Evolutionary conservation across 2,329 filamentous ascomycete genomes (phyloP).

Genomic region (Westerdykella ornata): DNA sequence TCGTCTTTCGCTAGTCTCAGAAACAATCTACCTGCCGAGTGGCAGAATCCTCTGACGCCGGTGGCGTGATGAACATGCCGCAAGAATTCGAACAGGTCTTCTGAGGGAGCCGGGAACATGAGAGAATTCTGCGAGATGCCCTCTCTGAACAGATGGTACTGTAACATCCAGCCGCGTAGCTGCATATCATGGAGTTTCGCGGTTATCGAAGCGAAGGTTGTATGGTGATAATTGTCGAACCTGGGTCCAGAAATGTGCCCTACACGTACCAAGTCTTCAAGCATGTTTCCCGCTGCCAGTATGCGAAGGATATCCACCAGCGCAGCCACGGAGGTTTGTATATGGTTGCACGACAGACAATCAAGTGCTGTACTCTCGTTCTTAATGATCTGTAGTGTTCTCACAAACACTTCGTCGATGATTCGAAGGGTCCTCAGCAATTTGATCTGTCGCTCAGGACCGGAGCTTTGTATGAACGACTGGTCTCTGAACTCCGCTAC

Average conservation of each 20-base stretch:
- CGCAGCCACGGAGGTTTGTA: constrained; percentile 65
- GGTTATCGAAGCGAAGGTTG: constrained; percentile 45
- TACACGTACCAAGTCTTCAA: constrained; percentile 78
- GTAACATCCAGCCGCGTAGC: constrained; percentile 77
- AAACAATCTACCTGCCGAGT: constrained; percentile 77
- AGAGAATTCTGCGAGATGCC: constrained; percentile 61
- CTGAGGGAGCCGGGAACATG: constrained; percentile 58
- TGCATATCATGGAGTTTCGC: constrained; percentile 79
- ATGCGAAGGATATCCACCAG: constrained; percentile 66
- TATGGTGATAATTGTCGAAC: constrained; percentile 46
- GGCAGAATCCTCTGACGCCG: constrained; percentile 79
- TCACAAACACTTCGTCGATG: constrained; percentile 68
- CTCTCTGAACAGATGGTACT: constrained; percentile 73
- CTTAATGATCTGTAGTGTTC: constrained; percentile 58
- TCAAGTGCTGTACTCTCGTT: constrained; percentile 68
- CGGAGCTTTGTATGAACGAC: constrained; percentile 50
- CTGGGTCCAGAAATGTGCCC: constrained; percentile 60
- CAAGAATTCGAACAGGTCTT: constrained; percentile 71
- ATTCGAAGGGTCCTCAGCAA: constrained; percentile 72
- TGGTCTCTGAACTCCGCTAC: constrained; percentile 60
- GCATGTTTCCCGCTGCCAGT: constrained; percentile 71
- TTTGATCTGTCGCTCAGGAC: constrained; percentile 60
- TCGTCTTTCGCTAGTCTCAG: constrained; percentile 84
- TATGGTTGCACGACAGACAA: constrained; percentile 72
- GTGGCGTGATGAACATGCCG: constrained; percentile 76